Conservation (phyloP, 2,329 filamentous ascomycete genomes). For the Rhexocercosporidium sp. region DNA sequence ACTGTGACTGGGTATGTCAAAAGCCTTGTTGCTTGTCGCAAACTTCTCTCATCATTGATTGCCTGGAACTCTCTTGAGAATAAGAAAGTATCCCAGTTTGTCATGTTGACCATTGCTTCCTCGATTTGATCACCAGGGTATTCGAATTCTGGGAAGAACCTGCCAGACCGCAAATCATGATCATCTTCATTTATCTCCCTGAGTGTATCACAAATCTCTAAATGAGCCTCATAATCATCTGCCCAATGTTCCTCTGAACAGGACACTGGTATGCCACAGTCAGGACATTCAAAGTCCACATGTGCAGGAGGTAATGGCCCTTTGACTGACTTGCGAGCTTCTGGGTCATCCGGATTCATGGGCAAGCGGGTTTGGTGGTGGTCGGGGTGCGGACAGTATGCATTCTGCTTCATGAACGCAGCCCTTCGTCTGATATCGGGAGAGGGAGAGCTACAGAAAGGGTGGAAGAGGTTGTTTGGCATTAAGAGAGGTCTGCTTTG, state of each 20-base stretch:
- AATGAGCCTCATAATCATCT: slow-evolving; percentile 90
- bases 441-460: slow-evolving; percentile 86
- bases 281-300: slow-evolving; percentile 92
- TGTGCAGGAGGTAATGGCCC: slow-evolving; percentile 73
- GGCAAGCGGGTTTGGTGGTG: slow-evolving; percentile 78
- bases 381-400: slow-evolving; percentile 85
- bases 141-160: slow-evolving; percentile 92
- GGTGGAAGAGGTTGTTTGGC: slow-evolving; percentile 88
- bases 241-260: slow-evolving; percentile 96
- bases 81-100: slow-evolving; percentile 96
- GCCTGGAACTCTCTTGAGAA: slow-evolving; percentile 92
- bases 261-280: slow-evolving; percentile 92
- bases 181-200: slow-evolving; percentile 97
- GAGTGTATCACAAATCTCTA: slow-evolving; percentile 90
- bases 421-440: slow-evolving; percentile 86
- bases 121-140: slow-evolving; percentile 91
- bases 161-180: slow-evolving; percentile 88
- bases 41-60: slow-evolving; percentile 85
- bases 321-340: slow-evolving; percentile 60
- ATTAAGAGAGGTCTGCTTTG: slow-evolving; percentile 39
- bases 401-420: slow-evolving; percentile 90
- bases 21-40: slow-evolving; percentile 91
- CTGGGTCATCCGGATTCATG: slow-evolving; percentile 66
- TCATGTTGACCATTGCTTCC: slow-evolving; percentile 94
- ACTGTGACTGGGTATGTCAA: slow-evolving; percentile 94